phyloP scores from a whole-genome alignment of 2,329 filamentous ascomycete species.

The Claviceps monticola region DNA sequence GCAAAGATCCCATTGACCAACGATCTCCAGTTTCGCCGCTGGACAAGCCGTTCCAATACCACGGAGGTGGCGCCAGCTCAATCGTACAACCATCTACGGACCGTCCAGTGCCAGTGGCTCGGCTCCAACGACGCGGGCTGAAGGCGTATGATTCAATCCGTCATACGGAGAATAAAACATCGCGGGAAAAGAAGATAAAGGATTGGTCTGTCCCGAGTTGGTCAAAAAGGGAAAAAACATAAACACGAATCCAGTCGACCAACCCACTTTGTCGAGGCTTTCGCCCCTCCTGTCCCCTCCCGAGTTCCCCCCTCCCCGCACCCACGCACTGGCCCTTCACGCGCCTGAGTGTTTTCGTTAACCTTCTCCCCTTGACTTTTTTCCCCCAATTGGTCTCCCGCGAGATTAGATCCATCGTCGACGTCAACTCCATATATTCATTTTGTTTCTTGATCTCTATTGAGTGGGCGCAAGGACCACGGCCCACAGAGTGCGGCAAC shows the following conservation, averaged over 20 bases:
- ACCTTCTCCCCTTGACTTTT: slow-evolving; percentile 1
- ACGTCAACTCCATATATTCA: background rate
- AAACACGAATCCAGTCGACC: slow-evolving; percentile 4
- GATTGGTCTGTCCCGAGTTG: background rate
- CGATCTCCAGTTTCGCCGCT: too few species aligned
- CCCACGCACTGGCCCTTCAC: slow-evolving; percentile 7
- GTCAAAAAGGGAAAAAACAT: background rate
- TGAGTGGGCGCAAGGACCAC: background rate
- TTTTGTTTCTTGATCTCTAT: background rate
- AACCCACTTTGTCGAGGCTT: slow-evolving; percentile 4
- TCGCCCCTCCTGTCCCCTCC: slow-evolving; percentile 4
- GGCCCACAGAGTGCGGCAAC: background rate
- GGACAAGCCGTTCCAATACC: too few species aligned
- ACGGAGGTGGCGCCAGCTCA: too few species aligned
- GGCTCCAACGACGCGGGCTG: background rate
- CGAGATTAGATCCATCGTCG: background rate
- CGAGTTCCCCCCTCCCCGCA: slow-evolving; percentile 2
- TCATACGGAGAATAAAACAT: background rate
- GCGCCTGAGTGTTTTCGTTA: slow-evolving; percentile 4
- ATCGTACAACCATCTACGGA: too few species aligned
- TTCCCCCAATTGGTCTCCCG: background rate
- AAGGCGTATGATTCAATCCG: background rate
- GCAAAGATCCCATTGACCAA: too few species aligned
- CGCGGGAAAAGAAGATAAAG: background rate
- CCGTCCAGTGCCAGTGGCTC: too few species aligned